Evolutionary conservation across 2,329 filamentous ascomycete genomes (phyloP).

Genomic region (Thelonectria blattea): DNA sequence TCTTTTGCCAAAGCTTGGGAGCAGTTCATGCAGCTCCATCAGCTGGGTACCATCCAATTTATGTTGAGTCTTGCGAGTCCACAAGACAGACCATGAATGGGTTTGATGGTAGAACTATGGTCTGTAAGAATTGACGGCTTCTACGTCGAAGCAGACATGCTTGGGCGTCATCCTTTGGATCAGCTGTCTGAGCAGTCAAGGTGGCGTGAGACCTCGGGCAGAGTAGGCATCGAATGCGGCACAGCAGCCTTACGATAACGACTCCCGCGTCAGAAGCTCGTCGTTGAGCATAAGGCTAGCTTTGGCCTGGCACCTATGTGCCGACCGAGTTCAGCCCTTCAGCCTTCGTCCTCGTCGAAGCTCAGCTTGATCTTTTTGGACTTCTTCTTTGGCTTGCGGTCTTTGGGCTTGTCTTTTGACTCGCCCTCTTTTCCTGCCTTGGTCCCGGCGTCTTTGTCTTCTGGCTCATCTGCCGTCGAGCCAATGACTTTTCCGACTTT

Average conservation of each 20-base stretch:
- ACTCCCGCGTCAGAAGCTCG: background rate
- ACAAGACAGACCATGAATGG: background rate
- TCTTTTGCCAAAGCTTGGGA: background rate
- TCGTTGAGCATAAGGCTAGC: background rate
- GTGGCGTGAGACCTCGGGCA: constrained; percentile 14
- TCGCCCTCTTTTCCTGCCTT: constrained; percentile 30
- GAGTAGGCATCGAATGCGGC: constrained; percentile 8
- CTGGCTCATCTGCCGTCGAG: constrained; percentile 40
- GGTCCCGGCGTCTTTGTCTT: constrained; percentile 19
- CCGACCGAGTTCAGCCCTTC: constrained; percentile 26
- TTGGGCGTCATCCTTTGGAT: background rate
- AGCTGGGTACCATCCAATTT: background rate
- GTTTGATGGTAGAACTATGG: background rate
- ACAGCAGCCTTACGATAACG: constrained; percentile 5
- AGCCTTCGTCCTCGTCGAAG: constrained; percentile 66
- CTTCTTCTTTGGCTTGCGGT: constrained; percentile 56
- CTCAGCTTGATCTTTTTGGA: constrained; percentile 71
- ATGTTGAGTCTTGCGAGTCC: background rate
- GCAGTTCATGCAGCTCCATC: background rate
- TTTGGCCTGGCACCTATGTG: background rate
- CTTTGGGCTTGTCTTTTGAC: constrained; percentile 38
- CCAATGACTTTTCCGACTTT: constrained; percentile 52
- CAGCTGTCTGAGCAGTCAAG: background rate
- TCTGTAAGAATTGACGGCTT: background rate
- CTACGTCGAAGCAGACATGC: background rate